Conservation (phyloP, 495 filamentous ascomycete genomes). For the Alectoria sarmentosa region DNA sequence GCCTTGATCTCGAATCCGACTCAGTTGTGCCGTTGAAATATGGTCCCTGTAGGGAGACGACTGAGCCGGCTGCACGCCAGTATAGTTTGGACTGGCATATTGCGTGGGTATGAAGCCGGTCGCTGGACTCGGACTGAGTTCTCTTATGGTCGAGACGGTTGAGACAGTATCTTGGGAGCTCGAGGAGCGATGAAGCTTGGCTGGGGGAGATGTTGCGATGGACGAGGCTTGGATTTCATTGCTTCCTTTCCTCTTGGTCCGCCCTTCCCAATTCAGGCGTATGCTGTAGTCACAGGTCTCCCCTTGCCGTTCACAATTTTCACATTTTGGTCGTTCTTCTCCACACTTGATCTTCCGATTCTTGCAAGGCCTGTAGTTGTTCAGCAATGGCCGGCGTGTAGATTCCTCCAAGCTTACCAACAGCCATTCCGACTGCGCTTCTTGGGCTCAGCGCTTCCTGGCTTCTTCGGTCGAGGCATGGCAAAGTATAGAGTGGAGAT, state of each 20-base stretch:
- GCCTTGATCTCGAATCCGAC: constrained; percentile 17
- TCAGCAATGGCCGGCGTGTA: constrained; percentile 3
- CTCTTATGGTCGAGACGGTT: constrained; percentile 11
- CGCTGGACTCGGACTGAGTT: constrained; percentile 8
- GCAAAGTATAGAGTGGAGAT: constrained; percentile 1
- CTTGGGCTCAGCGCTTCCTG: constrained; percentile 60
- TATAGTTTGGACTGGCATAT: constrained; percentile 6
- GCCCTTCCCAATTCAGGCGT: constrained; percentile 70
- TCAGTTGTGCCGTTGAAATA: constrained; percentile 16
- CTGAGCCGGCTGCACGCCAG: constrained; percentile 7
- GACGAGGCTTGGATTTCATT: constrained; percentile 23
- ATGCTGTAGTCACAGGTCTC: constrained; percentile 84
- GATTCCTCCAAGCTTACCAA: constrained; percentile 50
- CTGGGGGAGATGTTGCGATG: not conserved
- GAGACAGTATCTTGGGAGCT: constrained; percentile 3
- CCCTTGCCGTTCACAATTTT: constrained; percentile 68
- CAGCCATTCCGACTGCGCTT: constrained; percentile 76
- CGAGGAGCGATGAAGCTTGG: constrained; percentile 4
- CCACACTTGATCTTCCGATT: constrained; percentile 83
- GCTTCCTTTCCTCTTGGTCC: constrained; percentile 41
- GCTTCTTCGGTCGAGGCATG: constrained; percentile 68
- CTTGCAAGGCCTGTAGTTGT: constrained; percentile 73
- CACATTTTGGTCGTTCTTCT: constrained; percentile 71
- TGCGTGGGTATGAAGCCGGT: constrained; percentile 6
- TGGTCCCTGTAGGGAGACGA: constrained; percentile 9